Evolutionary conservation across 768 basidiomycete genomes (phyloP), one percentile per base, ranked within the genome.

Genomic region (Podaxis sp.): DNA sequence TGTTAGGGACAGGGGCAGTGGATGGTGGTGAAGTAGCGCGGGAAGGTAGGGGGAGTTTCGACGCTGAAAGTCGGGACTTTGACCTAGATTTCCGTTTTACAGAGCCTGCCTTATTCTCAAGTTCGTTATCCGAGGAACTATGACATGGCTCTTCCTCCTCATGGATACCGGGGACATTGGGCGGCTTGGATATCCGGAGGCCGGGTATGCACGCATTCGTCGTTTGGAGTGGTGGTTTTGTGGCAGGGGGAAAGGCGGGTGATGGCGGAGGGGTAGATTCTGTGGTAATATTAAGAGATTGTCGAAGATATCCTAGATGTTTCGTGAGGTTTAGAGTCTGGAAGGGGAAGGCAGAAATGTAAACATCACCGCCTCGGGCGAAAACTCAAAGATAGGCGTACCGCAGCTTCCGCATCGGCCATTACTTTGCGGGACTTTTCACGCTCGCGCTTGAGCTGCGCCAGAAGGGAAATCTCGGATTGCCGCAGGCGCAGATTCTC

Each of bases 401-500:
- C 91, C 65, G 89, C 90, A 62, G 81, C 75, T 71, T 92, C 91
- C 42, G 90, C 82, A 66, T 92, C 90, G 10, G 80, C 77, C 67
- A 93, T 77, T 63, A 93, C 72, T 69, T 82, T 86, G 66, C 82
- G 77, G 16, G 89, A 88, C 72, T 86, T 91, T 72, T 90, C 89
- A 55, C 84, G 83, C 71, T 93, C 91, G 68, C 84, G 85, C 77
- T 89, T 91, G 61, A 93, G 83, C 69, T 92, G 88, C 21, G 88
- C 75, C 4, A 82, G 75, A 54, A 93, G 82, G 10, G 88, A 82
- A 66, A 92, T 90, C 74, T 91, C 89, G 18, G 89, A 89, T 66
- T 90, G 86, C 60, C 89, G 86, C 65, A 93, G 78, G 58, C 89
- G 84, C 55, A 93, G 81, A 72, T 93, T 93, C 78, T 93, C 91